Percentiles rank a stretch among this genome's conserved stretches.
Conservation (phyloP, 2,329 filamentous ascomycete species). For the Diaporthe sp. region DNA sequence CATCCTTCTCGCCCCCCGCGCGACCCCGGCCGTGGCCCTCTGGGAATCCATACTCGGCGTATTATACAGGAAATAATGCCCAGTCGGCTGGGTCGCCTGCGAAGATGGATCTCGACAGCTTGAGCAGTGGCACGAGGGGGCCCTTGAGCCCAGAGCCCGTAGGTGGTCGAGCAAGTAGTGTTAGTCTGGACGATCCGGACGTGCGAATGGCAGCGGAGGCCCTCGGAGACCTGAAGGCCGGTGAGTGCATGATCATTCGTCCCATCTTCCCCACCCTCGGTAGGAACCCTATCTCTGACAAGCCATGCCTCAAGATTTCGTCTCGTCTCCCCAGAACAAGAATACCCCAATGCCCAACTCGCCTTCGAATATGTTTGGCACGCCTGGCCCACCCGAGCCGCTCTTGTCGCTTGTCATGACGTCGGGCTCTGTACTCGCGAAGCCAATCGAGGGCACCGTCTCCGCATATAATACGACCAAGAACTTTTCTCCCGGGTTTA, state of each 20-base stretch:
- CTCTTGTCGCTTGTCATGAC: slow-evolving; percentile 89
- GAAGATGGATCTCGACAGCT: slow-evolving; percentile 63
- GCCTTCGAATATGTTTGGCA: slow-evolving; percentile 54
- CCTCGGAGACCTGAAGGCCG: slow-evolving; percentile 79
- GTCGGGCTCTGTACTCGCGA: slow-evolving; percentile 87
- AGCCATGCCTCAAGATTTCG: slow-evolving; percentile 67
- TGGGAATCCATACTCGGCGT: slow-evolving; percentile 64
- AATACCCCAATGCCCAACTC: slow-evolving; percentile 57
- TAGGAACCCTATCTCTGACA: slow-evolving; percentile 1
- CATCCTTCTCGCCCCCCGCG: slow-evolving; percentile 41
- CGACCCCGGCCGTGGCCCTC: slow-evolving; percentile 60
- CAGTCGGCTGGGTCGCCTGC: slow-evolving; percentile 61
- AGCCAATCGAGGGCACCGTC: slow-evolving; percentile 86
- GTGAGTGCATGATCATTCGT: slow-evolving; percentile 60
- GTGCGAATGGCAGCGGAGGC: slow-evolving; percentile 81
- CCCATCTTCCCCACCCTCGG: background rate
- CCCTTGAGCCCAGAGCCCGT: slow-evolving; percentile 62
- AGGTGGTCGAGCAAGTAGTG: slow-evolving; percentile 63
- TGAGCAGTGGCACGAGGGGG: slow-evolving; percentile 57
- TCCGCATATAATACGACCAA: slow-evolving; percentile 91
- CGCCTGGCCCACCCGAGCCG: slow-evolving; percentile 73
- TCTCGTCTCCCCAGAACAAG: slow-evolving; percentile 71
- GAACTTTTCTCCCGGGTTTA: slow-evolving; percentile 87
- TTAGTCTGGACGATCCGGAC: slow-evolving; percentile 76
- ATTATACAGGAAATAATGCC: slow-evolving; percentile 61